Evolutionary conservation across 1,139 yeast genomes (phyloP).

Genomic region (Wickerhamiella pararugosa): DNA sequence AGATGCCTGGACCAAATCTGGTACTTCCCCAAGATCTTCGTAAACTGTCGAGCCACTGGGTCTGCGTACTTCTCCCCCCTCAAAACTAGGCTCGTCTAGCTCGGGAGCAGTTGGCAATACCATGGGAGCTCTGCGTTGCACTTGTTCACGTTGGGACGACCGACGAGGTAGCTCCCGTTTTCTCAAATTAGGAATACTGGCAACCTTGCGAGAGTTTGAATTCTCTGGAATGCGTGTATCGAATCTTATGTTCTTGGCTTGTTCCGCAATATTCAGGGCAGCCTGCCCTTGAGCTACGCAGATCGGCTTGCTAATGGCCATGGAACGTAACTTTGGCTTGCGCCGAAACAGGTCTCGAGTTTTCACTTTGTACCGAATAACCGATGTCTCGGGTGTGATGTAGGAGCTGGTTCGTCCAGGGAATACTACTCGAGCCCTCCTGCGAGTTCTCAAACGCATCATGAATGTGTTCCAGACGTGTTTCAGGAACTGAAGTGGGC

Average conservation of each 20-base stretch:
- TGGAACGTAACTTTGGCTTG: not conserved
- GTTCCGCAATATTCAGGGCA: slow-evolving; percentile 1
- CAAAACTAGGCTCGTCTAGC: not conserved
- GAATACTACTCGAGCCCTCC: slow-evolving; percentile 1
- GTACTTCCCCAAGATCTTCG: not conserved
- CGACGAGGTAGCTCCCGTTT: slow-evolving; percentile 1
- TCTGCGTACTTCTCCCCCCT: not conserved
- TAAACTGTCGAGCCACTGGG: not conserved
- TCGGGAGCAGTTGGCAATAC: slow-evolving; percentile 2
- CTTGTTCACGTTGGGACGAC: not conserved
- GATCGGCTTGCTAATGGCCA: slow-evolving; percentile 1
- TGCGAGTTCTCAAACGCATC: slow-evolving; percentile 4
- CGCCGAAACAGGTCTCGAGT: not conserved
- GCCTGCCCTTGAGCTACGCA: not conserved
- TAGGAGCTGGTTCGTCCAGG: not conserved
- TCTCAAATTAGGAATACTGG: not conserved
- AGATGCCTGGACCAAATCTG: not conserved
- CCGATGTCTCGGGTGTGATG: not conserved
- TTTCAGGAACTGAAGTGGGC: slow-evolving; percentile 1
- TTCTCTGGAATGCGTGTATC: not conserved
- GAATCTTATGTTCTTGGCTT: slow-evolving; percentile 3
- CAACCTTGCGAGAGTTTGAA: not conserved
- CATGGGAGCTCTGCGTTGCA: slow-evolving; percentile 1
- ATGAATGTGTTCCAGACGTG: not conserved
- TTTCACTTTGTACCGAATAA: slow-evolving; percentile 1